Conservation (phyloP, 108 stramenopile species). For the Cyclostephanos invisitatus region DNA sequence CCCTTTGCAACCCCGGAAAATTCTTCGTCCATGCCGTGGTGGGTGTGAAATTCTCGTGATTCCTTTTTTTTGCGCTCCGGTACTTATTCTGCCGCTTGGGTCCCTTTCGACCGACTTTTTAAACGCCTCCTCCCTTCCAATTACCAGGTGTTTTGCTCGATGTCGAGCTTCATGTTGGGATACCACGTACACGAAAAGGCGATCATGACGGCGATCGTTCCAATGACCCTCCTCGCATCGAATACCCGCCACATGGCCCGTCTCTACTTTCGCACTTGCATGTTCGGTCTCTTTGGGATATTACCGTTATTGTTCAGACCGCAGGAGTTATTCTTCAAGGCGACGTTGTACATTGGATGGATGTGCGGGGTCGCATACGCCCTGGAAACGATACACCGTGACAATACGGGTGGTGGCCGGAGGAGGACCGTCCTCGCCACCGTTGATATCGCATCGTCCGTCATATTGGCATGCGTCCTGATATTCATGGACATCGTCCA, state of each 20-base stretch:
- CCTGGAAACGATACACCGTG: conserved; percentile 17
- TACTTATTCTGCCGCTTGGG: background rate
- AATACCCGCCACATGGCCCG: conserved; percentile 29
- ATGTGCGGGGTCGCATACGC: conserved; percentile 45
- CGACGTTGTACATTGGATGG: conserved; percentile 50
- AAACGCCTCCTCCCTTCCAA: background rate
- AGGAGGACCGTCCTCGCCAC: conserved; percentile 16
- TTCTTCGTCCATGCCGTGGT: conserved; percentile 55
- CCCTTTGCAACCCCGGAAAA: conserved; percentile 6
- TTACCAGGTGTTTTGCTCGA: conserved; percentile 53
- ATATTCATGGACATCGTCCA: conserved; percentile 61
- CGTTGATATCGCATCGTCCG: conserved; percentile 24
- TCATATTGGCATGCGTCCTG: conserved; percentile 29
- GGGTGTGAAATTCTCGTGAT: conserved; percentile 7
- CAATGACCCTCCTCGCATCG: conserved; percentile 59
- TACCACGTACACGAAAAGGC: conserved; percentile 99
- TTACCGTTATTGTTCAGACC: conserved; percentile 74
- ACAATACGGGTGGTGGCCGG: conserved; percentile 14
- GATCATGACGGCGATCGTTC: conserved; percentile 84
- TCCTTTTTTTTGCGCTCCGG: background rate
- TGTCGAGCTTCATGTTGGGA: conserved; percentile 72
- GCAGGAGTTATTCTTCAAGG: conserved; percentile 61
- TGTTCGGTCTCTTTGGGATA: conserved; percentile 70
- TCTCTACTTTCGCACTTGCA: conserved; percentile 53
- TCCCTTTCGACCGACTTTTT: background rate